phyloP scores from a whole-genome alignment of 2,329 filamentous ascomycete genomes.

The Hymenoscyphus scutula region DNA sequence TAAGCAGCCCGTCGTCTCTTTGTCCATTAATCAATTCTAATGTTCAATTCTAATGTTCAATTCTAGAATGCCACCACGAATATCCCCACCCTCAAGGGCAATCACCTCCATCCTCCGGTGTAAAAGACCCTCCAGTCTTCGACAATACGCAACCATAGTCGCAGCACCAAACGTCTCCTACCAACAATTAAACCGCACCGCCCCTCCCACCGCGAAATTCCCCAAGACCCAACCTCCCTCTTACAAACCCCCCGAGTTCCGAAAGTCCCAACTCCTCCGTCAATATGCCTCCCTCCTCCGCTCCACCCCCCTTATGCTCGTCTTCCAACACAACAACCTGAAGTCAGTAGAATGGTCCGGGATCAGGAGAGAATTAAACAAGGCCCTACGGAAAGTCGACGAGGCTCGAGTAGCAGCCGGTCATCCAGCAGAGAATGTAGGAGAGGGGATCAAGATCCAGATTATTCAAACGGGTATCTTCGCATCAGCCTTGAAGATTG shows the following conservation, averaged over 20 bases:
- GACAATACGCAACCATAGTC: constrained; percentile 50
- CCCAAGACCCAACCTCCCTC: constrained; percentile 77
- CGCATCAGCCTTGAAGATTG: constrained; percentile 75
- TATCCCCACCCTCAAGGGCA: constrained; percentile 34
- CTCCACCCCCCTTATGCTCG: constrained; percentile 66
- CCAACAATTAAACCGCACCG: constrained; percentile 45
- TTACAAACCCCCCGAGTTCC: constrained; percentile 78
- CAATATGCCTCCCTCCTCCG: constrained; percentile 71
- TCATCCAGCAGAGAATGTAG: constrained; percentile 46
- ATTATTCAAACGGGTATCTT: constrained; percentile 90
- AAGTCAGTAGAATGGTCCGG: constrained; percentile 65
- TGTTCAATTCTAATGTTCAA: constrained; percentile 7
- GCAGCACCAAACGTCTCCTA: constrained; percentile 46
- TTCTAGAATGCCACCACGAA: constrained; percentile 51
- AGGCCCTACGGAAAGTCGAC: constrained; percentile 63
- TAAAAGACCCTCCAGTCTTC: constrained; percentile 37
- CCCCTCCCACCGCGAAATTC: constrained; percentile 40
- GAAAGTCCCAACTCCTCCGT: constrained; percentile 83
- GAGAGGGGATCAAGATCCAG: constrained; percentile 69
- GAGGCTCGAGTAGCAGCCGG: constrained; percentile 46
- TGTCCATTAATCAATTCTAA: not conserved
- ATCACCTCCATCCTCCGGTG: constrained; percentile 35
- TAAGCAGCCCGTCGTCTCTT: not conserved
- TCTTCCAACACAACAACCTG: constrained; percentile 76
- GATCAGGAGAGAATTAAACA: constrained; percentile 61